Percentiles rank a stretch among this genome's conserved stretches.
Conservation (phyloP, 306 rosid genomes). For the Acacia confusa region DNA sequence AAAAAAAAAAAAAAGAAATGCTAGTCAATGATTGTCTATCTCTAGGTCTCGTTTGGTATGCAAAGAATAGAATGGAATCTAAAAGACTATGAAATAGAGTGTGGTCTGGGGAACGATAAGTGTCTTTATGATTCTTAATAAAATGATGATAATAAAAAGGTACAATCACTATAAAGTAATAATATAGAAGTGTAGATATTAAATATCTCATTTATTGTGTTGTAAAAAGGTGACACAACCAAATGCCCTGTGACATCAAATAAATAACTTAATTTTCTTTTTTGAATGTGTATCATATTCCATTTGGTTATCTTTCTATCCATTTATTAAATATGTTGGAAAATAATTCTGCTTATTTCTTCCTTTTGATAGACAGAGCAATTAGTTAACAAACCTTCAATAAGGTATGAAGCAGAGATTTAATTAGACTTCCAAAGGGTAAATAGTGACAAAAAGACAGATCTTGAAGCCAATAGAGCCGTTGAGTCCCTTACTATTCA, state of each 20-base stretch:
- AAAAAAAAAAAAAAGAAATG: too few relatives aligned
- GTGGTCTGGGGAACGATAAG: not conserved
- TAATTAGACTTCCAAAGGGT: not conserved
- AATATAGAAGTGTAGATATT: not conserved
- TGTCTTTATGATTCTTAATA: not conserved
- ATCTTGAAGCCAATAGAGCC: not conserved
- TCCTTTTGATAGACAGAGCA: not conserved
- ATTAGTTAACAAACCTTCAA: not conserved
- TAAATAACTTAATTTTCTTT: conserved; percentile 9
- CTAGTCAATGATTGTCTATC: not conserved
- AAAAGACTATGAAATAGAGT: not conserved
- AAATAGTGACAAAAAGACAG: not conserved
- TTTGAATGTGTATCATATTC: not conserved
- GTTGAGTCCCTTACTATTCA: not conserved
- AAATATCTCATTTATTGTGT: not conserved
- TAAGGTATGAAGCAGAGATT: not conserved
- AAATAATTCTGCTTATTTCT: not conserved
- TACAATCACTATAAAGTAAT: not conserved
- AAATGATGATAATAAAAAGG: not conserved
- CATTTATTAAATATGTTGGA: not conserved
- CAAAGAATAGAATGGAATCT: not conserved
- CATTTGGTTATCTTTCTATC: not conserved
- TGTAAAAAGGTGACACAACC: not conserved
- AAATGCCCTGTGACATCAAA: not conserved
- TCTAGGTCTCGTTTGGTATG: not conserved